These are phyloP conservation scores for Triticum timopheevii DNA, from an alignment of 176 grass and related monocot genomes.

Conservation along the genomic window DNA sequence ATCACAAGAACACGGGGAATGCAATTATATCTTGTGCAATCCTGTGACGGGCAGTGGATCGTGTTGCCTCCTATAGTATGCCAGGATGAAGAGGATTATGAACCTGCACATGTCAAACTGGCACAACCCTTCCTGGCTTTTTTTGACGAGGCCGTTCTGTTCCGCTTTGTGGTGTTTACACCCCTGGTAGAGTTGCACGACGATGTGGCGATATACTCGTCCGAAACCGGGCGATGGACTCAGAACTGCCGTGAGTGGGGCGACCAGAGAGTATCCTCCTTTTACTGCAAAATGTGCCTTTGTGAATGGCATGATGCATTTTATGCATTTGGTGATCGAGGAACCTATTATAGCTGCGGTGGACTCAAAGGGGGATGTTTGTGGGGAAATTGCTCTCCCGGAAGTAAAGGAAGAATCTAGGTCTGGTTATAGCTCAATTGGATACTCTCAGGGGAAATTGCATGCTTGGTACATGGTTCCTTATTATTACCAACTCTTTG, in stretches of 20 bases:
- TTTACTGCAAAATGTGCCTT: background rate
- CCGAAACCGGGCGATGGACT: background rate
- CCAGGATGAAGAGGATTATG: no score
- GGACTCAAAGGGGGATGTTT: background rate
- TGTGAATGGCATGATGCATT: background rate
- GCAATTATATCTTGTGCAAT: no score
- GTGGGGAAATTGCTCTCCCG: background rate
- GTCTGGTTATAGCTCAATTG: background rate
- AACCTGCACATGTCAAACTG: no score
- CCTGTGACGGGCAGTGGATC: no score
- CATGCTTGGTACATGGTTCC: background rate
- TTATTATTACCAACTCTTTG: background rate
- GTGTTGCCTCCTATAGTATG: no score
- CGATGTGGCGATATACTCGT: background rate
- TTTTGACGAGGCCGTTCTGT: background rate
- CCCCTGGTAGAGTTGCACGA: background rate
- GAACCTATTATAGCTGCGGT: background rate
- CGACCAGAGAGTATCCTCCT: background rate
- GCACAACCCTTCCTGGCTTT: background rate
- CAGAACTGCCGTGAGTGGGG: no score
- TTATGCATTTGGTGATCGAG: background rate
- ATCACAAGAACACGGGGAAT: no score
- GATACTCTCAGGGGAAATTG: background rate
- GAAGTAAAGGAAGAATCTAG: background rate
- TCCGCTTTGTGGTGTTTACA: background rate